These are phyloP conservation scores for Umbelopsis vinacea DNA, from an alignment of 192 early-diverging fungal species.

Conservation along the genomic window DNA sequence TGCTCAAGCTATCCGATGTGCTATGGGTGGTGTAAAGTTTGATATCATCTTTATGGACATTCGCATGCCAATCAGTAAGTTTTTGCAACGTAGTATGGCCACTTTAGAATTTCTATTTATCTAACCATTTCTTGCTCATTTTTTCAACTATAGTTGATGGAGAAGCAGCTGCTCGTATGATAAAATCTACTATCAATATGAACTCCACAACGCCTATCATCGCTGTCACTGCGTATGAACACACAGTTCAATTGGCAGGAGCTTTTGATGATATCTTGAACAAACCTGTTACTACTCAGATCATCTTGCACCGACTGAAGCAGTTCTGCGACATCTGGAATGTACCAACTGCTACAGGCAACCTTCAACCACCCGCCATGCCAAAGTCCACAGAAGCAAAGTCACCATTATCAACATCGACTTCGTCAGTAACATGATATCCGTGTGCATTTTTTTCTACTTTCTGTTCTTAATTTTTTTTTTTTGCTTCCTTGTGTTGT, in stretches of 20 bases:
- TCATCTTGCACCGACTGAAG: constrained; percentile 52
- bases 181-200: constrained; percentile 88
- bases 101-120: constrained; percentile 16
- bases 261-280: constrained; percentile 72
- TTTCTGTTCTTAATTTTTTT: not conserved
- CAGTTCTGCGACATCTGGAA: constrained; percentile 43
- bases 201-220: constrained; percentile 88
- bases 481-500: not conserved
- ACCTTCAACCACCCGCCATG: not conserved
- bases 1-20: constrained; percentile 87
- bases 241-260: constrained; percentile 32
- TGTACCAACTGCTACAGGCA: constrained; percentile 19
- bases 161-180: constrained; percentile 90
- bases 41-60: constrained; percentile 95
- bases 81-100: not conserved
- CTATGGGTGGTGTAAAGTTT: constrained; percentile 87
- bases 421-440: not conserved
- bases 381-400: not conserved
- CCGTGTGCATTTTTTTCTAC: not conserved
- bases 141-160: constrained; percentile 72
- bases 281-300: constrained; percentile 76
- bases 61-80: constrained; percentile 90
- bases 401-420: not conserved
- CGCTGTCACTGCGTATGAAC: constrained; percentile 79
- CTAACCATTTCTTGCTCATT: constrained; percentile 14